These are phyloP conservation scores for Annona squamosa DNA, from an alignment of 164 flowering plant genomes.

Conservation along the genomic window DNA sequence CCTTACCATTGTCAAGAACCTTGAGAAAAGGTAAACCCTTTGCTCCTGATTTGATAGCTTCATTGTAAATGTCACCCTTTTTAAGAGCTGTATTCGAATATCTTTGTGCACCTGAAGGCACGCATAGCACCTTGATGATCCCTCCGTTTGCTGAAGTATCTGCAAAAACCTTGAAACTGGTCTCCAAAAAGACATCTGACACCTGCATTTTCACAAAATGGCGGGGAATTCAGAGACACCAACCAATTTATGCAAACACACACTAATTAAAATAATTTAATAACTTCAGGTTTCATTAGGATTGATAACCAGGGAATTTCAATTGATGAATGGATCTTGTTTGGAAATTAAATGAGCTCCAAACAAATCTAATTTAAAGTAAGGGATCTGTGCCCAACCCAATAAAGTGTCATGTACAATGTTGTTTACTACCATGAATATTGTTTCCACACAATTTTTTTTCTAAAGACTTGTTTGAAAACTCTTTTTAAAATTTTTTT, in stretches of 20 bases:
- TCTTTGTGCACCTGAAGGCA: conserved; percentile 64
- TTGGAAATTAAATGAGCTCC: neutral
- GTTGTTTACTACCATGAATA: too few relatives aligned
- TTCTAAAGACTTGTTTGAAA: too few relatives aligned
- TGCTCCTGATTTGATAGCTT: conserved; percentile 88
- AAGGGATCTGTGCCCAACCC: neutral
- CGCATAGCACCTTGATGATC: conserved; percentile 64
- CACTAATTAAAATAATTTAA: neutral
- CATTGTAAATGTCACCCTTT: conserved; percentile 78
- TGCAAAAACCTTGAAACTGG: conserved; percentile 75
- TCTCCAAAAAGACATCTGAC: conserved; percentile 50
- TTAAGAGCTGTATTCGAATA: conserved; percentile 85
- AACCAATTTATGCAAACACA: neutral
- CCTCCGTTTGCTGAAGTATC: conserved; percentile 70
- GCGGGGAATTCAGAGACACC: neutral
- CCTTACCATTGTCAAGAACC: conserved; percentile 64
- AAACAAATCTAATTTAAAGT: neutral
- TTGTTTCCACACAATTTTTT: too few relatives aligned
- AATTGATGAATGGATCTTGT: too few relatives aligned
- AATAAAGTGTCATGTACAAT: too few relatives aligned
- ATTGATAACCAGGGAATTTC: neutral
- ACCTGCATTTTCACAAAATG: conserved; percentile 44
- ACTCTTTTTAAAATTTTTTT: too few relatives aligned
- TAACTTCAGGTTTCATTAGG: neutral
- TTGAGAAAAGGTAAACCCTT: conserved; percentile 92